These are phyloP conservation scores for Ceratocystis lukuohia DNA, from an alignment of 2,329 filamentous ascomycete species.

Conservation along the genomic window DNA sequence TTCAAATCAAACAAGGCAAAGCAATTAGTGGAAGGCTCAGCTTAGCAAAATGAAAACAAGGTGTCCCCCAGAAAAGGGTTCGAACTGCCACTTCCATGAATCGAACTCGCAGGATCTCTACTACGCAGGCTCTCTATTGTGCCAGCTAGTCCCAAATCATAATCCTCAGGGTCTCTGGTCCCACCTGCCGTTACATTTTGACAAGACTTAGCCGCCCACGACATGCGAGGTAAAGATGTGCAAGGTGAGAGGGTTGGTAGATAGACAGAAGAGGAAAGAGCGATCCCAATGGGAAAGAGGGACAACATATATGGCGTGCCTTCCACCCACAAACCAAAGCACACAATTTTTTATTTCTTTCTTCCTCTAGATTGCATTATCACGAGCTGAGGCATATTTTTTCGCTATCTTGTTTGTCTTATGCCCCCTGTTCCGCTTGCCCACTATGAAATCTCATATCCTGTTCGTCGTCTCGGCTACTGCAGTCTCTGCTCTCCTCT, in stretches of 20 bases:
- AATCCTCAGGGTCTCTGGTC: neutral
- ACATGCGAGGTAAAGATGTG: neutral
- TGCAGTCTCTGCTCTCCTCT: conserved; percentile 28
- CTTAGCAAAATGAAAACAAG: neutral
- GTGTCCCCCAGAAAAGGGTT: neutral
- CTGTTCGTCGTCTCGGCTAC: neutral
- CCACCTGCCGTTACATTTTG: conserved; percentile 1
- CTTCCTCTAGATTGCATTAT: neutral
- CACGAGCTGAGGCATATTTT: neutral
- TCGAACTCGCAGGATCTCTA: too few species aligned
- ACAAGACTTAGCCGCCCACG: conserved; percentile 1
- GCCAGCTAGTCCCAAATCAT: too few species aligned
- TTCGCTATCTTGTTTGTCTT: neutral
- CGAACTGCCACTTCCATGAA: neutral
- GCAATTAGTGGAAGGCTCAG: too few species aligned
- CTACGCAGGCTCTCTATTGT: too few species aligned
- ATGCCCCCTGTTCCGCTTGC: neutral
- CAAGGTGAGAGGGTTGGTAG: neutral
- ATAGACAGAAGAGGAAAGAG: neutral
- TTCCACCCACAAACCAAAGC: neutral
- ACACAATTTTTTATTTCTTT: neutral
- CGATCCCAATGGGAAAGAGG: neutral
- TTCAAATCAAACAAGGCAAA: too few species aligned
- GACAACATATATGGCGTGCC: conserved; percentile 2
- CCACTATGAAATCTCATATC: neutral